Percentiles rank a stretch among this genome's conserved stretches.
These are phyloP conservation scores for Capniomyces stellatus DNA, from an alignment of 371 early-diverging fungal species.

Conservation along the genomic window DNA sequence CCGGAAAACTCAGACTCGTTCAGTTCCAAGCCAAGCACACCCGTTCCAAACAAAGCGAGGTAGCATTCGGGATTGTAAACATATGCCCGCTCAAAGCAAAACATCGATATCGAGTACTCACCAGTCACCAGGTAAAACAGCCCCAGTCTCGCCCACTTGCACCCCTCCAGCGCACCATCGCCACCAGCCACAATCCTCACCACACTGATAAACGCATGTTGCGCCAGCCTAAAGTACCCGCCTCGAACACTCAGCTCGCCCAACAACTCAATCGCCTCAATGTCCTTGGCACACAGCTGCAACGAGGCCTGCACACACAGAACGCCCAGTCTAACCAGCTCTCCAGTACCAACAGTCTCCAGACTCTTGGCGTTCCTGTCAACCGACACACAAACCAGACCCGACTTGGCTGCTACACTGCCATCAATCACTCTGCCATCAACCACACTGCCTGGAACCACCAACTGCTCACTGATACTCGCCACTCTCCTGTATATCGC, in stretches of 20 bases:
- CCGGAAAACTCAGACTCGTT: no score
- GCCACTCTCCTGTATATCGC: no score
- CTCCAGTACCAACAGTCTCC: background rate
- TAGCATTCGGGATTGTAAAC: no score
- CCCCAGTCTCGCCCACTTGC: background rate
- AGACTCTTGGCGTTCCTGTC: background rate
- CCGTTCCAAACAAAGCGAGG: no score
- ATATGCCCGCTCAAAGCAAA: no score
- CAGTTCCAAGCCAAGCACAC: no score
- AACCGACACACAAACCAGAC: background rate
- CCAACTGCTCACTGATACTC: background rate
- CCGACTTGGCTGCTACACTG: background rate
- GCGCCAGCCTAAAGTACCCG: background rate
- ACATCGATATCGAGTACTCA: background rate
- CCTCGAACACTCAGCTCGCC: background rate
- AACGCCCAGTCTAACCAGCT: no score
- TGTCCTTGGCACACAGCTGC: background rate
- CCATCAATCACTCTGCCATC: background rate
- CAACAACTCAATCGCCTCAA: background rate
- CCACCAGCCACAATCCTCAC: no score
- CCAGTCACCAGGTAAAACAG: background rate
- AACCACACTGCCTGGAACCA: background rate
- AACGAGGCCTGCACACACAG: background rate
- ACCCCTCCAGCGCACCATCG: background rate
- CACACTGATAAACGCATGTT: background rate